Conservation (phyloP, 345 rosid genomes). For the Cardamine resedifolia region DNA sequence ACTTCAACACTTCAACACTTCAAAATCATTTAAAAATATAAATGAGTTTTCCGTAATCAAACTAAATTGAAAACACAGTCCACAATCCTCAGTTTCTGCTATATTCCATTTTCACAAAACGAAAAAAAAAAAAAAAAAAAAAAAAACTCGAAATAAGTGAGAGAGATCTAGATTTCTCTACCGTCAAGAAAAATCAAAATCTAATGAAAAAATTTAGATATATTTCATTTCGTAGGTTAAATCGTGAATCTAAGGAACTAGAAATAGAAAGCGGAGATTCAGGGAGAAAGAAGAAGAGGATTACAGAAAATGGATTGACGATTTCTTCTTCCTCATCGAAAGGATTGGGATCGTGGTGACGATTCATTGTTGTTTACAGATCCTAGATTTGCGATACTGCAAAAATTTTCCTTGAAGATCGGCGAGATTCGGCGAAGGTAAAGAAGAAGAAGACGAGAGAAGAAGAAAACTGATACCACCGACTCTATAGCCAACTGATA, state of each 20-base stretch:
- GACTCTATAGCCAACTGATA: constrained; percentile 18
- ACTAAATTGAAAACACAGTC: not conserved
- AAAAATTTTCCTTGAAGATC: not conserved
- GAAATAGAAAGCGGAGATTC: constrained; percentile 37
- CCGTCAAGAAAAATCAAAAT: not conserved
- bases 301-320: constrained; percentile 95
- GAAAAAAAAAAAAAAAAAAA: not conserved
- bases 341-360: constrained; percentile 86
- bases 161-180: constrained; percentile 25
- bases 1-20: constrained; percentile 5
- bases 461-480: not conserved
- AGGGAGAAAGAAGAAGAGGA: constrained; percentile 1
- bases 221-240: not conserved
- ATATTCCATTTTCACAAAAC: not conserved
- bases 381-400: constrained; percentile 37
- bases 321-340: constrained; percentile 78
- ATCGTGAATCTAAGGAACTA: not conserved
- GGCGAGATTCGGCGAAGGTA: constrained; percentile 19
- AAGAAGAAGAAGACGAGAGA: not conserved
- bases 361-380: constrained; percentile 61
- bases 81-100: not conserved
- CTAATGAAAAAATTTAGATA: not conserved
- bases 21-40: not conserved
- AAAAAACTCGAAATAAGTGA: not conserved
- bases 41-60: not conserved